These are phyloP conservation scores for Lycium barbarum DNA, from an alignment of 257 asterid genomes.

Conservation along the genomic window DNA sequence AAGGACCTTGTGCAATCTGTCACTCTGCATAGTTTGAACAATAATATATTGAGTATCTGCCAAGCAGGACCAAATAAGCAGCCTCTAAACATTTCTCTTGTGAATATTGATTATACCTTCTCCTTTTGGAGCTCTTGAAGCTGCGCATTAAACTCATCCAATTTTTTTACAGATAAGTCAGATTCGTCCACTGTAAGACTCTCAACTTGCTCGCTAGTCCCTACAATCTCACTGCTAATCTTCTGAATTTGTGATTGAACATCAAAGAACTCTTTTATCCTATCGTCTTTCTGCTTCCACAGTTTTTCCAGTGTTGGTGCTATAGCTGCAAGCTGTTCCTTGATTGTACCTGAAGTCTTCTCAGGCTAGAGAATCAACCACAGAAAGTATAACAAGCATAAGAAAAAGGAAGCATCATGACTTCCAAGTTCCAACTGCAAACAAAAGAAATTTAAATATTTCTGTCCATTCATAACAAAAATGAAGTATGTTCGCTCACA, in stretches of 20 bases:
- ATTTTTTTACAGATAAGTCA: constrained; percentile 81
- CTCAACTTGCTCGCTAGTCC: constrained; percentile 64
- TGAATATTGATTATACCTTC: constrained; percentile 58
- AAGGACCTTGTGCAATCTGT: constrained; percentile 91
- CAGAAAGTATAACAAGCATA: neutral
- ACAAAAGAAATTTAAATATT: neutral
- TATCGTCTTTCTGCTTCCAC: constrained; percentile 86
- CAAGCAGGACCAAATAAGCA: constrained; percentile 11
- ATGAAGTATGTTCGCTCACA: constrained; percentile 53
- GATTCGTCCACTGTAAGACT: constrained; percentile 76
- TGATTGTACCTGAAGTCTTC: constrained; percentile 90
- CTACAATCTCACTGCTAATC: constrained; percentile 84
- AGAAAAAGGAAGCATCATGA: neutral
- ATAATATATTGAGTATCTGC: constrained; percentile 30
- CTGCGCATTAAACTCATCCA: constrained; percentile 78
- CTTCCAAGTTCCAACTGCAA: constrained; percentile 5
- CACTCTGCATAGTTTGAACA: constrained; percentile 63
- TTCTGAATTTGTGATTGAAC: constrained; percentile 90
- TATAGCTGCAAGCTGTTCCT: constrained; percentile 92
- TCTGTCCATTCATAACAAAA: constrained; percentile 15
- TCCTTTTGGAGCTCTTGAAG: constrained; percentile 96
- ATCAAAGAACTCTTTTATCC: constrained; percentile 79
- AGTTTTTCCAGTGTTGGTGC: constrained; percentile 87
- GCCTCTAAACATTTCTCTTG: constrained; percentile 19
- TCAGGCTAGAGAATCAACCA: constrained; percentile 67